phyloP scores from a whole-genome alignment of 331 rosid genomes.

The Pyrus hybrid region DNA sequence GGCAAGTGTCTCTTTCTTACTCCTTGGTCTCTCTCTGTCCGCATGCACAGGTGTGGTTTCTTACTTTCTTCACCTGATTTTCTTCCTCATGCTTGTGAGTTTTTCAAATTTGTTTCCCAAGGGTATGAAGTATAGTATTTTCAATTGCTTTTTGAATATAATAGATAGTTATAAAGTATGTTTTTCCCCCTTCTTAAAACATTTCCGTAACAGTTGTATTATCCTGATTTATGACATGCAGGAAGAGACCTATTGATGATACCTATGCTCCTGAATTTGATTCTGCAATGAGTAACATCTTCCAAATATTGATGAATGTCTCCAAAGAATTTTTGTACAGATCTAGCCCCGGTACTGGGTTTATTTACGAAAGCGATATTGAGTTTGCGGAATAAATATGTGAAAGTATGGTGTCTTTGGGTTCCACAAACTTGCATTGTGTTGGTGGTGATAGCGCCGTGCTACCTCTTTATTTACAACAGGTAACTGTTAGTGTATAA shows the following conservation, averaged over 20 bases:
- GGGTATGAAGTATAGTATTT: slow-evolving; percentile 42
- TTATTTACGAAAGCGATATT: slow-evolving; percentile 61
- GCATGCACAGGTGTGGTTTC: slow-evolving; percentile 88
- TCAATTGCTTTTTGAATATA: not conserved
- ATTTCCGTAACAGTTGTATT: slow-evolving; percentile 7
- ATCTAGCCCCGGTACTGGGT: slow-evolving; percentile 42
- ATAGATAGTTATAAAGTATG: not conserved
- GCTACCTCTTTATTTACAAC: slow-evolving; percentile 53
- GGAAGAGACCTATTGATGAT: slow-evolving; percentile 77
- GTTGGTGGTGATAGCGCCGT: slow-evolving; percentile 55
- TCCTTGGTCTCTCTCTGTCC: slow-evolving; percentile 14
- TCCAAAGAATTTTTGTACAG: slow-evolving; percentile 62
- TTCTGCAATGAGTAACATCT: slow-evolving; percentile 61
- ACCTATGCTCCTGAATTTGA: slow-evolving; percentile 63
- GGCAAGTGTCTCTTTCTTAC: slow-evolving; percentile 9
- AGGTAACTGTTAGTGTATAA: slow-evolving; percentile 34
- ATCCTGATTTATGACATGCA: slow-evolving; percentile 29
- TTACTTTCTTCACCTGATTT: slow-evolving; percentile 86
- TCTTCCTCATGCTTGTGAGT: slow-evolving; percentile 92
- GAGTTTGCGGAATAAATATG: slow-evolving; percentile 75
- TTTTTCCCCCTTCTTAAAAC: not conserved
- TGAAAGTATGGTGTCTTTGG: slow-evolving; percentile 85
- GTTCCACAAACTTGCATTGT: slow-evolving; percentile 75
- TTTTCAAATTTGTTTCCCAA: slow-evolving; percentile 80
- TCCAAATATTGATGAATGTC: slow-evolving; percentile 65